Evolutionary conservation across 371 early-diverging fungal species (phyloP).

Genomic region (Rhizopus microsporus): DNA sequence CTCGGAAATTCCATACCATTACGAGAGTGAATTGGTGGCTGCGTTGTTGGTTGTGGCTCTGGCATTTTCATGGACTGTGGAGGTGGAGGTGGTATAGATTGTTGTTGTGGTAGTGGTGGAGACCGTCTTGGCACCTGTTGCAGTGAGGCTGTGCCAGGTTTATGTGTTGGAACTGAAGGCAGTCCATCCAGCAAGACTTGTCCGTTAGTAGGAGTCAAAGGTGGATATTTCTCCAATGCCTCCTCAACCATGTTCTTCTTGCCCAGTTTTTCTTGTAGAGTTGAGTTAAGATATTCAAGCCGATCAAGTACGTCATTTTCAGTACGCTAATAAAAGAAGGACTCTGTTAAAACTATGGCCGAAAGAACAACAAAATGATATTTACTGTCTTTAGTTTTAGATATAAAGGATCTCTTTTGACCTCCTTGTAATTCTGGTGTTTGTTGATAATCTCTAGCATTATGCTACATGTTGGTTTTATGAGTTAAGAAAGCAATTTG

Average conservation of each 20-base stretch:
- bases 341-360: no score
- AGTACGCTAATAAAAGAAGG: slow-evolving; percentile 27
- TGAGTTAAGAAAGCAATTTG: slow-evolving; percentile 10
- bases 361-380: slow-evolving; percentile 14
- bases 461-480: slow-evolving; percentile 30
- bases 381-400: slow-evolving; percentile 46
- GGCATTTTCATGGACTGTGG: slow-evolving; percentile 23
- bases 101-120: background rate
- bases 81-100: background rate
- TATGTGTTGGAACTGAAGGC: slow-evolving; percentile 24
- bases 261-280: slow-evolving; percentile 16
- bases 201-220: slow-evolving; percentile 7
- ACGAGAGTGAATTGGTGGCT: slow-evolving; percentile 13
- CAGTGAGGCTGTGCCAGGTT: slow-evolving; percentile 4
- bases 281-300: slow-evolving; percentile 21
- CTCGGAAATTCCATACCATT: slow-evolving; percentile 22
- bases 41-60: slow-evolving; percentile 4
- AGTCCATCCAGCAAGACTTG: slow-evolving; percentile 4
- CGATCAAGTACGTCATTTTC: slow-evolving; percentile 25
- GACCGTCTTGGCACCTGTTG: background rate
- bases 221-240: slow-evolving; percentile 10
- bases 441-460: slow-evolving; percentile 52
- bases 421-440: slow-evolving; percentile 45
- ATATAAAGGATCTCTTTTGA: slow-evolving; percentile 42
- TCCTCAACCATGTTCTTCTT: slow-evolving; percentile 5